Conservation (phyloP, 257 asterid species). For the Solanum raphanifolium region DNA sequence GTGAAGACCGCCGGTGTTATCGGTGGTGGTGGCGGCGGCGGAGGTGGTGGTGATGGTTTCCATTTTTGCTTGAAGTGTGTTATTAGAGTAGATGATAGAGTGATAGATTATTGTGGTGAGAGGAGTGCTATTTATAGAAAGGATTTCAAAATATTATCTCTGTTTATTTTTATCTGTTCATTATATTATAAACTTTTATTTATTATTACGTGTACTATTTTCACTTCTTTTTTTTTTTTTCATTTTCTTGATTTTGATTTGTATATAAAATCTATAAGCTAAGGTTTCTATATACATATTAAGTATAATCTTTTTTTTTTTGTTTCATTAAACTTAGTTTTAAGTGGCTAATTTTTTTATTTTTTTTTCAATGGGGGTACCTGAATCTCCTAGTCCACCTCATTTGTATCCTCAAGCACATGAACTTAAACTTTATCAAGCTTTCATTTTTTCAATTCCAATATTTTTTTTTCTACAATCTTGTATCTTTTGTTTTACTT, state of each 20-base stretch:
- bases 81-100: neutral
- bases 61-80: neutral
- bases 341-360: neutral
- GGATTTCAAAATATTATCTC: too few species aligned
- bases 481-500: constrained; percentile 58
- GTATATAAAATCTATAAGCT: neutral
- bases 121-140: neutral
- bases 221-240: neutral
- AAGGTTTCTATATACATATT: neutral
- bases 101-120: neutral
- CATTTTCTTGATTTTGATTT: neutral
- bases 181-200: neutral
- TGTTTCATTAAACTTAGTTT: neutral
- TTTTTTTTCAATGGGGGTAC: constrained; percentile 18
- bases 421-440: constrained; percentile 68
- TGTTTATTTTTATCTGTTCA: rapidly evolving
- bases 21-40: neutral
- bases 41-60: neutral
- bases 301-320: neutral
- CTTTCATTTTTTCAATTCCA: constrained; percentile 78
- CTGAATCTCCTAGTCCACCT: constrained; percentile 30
- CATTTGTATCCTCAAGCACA: constrained; percentile 58
- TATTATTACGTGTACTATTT: neutral
- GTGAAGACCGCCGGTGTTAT: constrained; percentile 28
- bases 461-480: constrained; percentile 54